These are phyloP conservation scores for Catenaria anguillulae DNA, from an alignment of 371 early-diverging fungal genomes.

Conservation along the genomic window DNA sequence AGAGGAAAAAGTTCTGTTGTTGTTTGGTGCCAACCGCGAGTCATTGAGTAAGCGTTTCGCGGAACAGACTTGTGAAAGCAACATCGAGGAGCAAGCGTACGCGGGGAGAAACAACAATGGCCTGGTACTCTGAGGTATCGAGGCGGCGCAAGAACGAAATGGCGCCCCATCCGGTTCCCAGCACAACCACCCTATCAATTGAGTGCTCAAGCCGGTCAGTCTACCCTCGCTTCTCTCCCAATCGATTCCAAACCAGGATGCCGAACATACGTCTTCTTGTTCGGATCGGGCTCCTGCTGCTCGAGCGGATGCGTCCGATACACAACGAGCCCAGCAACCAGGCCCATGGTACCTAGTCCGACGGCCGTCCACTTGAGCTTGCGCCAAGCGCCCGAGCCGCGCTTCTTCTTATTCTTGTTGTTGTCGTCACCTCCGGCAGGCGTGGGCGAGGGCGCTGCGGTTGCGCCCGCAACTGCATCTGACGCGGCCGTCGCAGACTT, in stretches of 20 bases:
- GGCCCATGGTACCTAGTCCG: too few relatives aligned
- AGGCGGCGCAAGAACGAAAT: conserved; percentile 58
- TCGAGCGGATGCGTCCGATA: conserved; percentile 43
- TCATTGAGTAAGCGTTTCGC: too few relatives aligned
- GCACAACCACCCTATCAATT: conserved; percentile 31
- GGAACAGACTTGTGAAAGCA: too few relatives aligned
- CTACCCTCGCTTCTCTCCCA: neutral
- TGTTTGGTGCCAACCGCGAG: neutral
- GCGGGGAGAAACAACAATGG: conserved; percentile 58
- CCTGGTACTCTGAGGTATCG: conserved; percentile 60
- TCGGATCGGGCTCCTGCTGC: conserved; percentile 53
- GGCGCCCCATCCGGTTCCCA: conserved; percentile 82
- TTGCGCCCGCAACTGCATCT: too few relatives aligned
- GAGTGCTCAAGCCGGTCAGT: neutral
- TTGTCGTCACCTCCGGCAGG: too few relatives aligned
- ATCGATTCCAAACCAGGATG: too few relatives aligned
- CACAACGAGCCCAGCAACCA: conserved; percentile 18
- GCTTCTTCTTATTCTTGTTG: too few relatives aligned
- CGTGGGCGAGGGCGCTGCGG: too few relatives aligned
- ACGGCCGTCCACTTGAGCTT: too few relatives aligned
- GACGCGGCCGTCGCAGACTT: too few relatives aligned
- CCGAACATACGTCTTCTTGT: conserved; percentile 46
- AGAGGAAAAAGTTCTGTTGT: conserved; percentile 73
- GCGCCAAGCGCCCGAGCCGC: too few relatives aligned
- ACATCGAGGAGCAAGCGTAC: neutral